Percentiles rank a stretch among this genome's conserved stretches.
Evolutionary conservation across 2,329 filamentous ascomycete genomes (phyloP).

Genomic region (Neocucurbitaria cava): DNA sequence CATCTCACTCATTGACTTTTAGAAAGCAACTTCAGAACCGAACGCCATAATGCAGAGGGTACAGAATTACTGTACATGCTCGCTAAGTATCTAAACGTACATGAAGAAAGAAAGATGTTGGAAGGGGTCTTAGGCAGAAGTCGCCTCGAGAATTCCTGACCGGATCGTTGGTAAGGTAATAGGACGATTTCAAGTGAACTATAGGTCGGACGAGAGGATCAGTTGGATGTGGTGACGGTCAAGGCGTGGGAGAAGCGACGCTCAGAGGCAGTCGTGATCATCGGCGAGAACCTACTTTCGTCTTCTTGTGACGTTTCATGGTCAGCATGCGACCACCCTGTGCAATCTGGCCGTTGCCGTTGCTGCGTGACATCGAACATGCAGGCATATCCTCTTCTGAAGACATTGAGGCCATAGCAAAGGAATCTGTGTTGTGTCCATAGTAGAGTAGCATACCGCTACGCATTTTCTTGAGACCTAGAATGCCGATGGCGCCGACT

Average conservation of each 20-base stretch:
- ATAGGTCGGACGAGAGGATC: background rate
- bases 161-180: background rate
- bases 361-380: slow-evolving; percentile 86
- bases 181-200: background rate
- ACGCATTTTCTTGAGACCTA: slow-evolving; percentile 84
- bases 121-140: background rate
- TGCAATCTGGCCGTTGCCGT: slow-evolving; percentile 59
- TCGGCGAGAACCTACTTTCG: slow-evolving; percentile 20
- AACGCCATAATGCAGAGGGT: slow-evolving; percentile 10
- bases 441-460: slow-evolving; percentile 86
- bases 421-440: slow-evolving; percentile 92
- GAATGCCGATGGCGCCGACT: slow-evolving; percentile 86
- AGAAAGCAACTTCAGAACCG: background rate
- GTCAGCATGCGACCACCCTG: slow-evolving; percentile 62
- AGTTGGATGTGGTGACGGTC: background rate
- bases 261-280: background rate
- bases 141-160: background rate
- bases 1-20: background rate
- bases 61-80: slow-evolving; percentile 6
- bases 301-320: slow-evolving; percentile 40
- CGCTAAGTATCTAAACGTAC: background rate
- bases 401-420: slow-evolving; percentile 87
- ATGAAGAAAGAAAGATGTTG: background rate
- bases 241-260: background rate
- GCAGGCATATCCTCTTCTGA: slow-evolving; percentile 75